Evolutionary conservation across 2,329 filamentous ascomycete species (phyloP), one percentile per base, ranked within the genome.

Genomic region (Biscogniauxia marginata): DNA sequence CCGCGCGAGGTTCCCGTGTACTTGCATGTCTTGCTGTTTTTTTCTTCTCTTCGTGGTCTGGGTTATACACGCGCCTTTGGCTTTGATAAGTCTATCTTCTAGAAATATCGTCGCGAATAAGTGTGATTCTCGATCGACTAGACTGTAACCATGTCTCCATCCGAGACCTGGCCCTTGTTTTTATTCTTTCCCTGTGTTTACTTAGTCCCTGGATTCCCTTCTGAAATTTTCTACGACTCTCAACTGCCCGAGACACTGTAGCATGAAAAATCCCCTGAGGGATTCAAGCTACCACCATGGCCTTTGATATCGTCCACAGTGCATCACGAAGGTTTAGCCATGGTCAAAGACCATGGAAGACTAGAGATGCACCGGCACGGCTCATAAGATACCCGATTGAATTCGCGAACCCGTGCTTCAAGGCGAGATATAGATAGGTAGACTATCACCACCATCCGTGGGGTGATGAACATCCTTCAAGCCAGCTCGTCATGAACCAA

Each of bases 401-500:
- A 3, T 39, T 6, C 13, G 13, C 2, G 6, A n/a, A 9, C n/a
- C n/a, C 30, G 3, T 39, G 13, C 30, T 39, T n/a, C 9, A 9
- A n/a, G 4, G 30, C 30, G 30, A 9, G 30, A 39, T 5, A 39
- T 21, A 46, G 44, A 18, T 34, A 34, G 30, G 30, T 34, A 34
- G 30, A 7, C 16, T 34, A 34, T 34, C 7, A 34, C 30, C 30
- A 34, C n/a, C n/a, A n/a, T n/a, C 30, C n/a, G 6, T 3, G 30
- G 7, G 6, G 9, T n/a, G 13, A 39, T 39, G 30, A 53, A 22
- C 39, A 18, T 18, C 11, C 49, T 20, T 34, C 34, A 30, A 51
- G 5, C 19, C 21, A 23, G 47, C n/a, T 49, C 46, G 9, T 20
- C 18, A 65, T 63, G 60, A 46, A 55, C 47, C 50, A 45, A 23